Percentiles rank a stretch among this genome's conserved stretches.
phyloP scores from a whole-genome alignment of 208 protist genomes.

The Endotrypanum monterogeii region DNA sequence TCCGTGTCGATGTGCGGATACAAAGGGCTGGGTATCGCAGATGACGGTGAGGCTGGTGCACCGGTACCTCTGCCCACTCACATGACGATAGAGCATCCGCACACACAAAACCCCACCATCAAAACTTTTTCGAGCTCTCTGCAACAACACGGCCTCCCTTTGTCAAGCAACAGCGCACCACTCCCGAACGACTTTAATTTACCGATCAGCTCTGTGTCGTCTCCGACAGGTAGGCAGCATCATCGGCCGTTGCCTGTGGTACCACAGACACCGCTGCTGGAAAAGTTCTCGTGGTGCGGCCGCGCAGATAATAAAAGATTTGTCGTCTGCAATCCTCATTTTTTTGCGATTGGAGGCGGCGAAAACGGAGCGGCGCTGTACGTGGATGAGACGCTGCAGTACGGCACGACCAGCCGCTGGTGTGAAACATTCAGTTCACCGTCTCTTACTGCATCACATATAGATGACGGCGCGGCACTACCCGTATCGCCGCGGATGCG shows the following conservation, averaged over 20 bases:
- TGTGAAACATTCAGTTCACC: slow-evolving; percentile 59
- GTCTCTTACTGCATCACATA: slow-evolving; percentile 31
- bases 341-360: slow-evolving; percentile 57
- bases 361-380: slow-evolving; percentile 54
- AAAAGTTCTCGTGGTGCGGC: slow-evolving; percentile 37
- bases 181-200: not conserved
- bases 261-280: slow-evolving; percentile 20
- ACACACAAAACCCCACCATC: not conserved
- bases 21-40: not conserved
- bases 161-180: not conserved
- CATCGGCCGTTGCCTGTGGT: not conserved
- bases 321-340: slow-evolving; percentile 46
- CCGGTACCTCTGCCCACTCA: slow-evolving; percentile 10
- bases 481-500: not conserved
- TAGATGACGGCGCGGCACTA: too few species aligned
- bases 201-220: not conserved
- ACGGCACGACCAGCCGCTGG: slow-evolving; percentile 52
- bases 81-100: slow-evolving; percentile 11
- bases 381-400: slow-evolving; percentile 51
- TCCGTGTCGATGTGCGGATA: not conserved
- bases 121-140: not conserved
- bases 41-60: not conserved
- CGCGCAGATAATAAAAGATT: slow-evolving; percentile 39
- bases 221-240: not conserved
- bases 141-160: not conserved